Base-by-base conservation (phyloP, 2,329 filamentous ascomycete species). In the Mycosphaerella arachidis region DNA sequence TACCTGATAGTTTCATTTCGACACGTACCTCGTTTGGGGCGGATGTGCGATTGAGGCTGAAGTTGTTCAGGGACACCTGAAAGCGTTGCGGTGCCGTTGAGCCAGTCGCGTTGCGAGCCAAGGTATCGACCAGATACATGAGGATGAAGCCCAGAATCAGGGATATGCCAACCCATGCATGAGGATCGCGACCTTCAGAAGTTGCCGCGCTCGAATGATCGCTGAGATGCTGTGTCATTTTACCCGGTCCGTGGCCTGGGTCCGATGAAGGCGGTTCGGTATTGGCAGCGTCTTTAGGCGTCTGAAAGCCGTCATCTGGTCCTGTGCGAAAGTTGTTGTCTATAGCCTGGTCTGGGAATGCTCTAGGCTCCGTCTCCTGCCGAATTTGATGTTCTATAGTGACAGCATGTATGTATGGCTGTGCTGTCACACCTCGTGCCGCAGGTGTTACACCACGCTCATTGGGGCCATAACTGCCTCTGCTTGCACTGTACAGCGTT, bases 91-190 rank as follows among this genome's bases (percentile, higher is more conserved):
- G 86, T 70, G 66, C 73, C 59, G 55, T 73, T 68, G 20, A 74
- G 62, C 58, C 75, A 68, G 82, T 81, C 20, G 90, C 82, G 72
- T 92, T 89, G 45, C 86, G 85, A 7, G 92, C 91, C 8, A 96
- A 77, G 55, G 90, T 87, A 75, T 99, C 93, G 70, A 99, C 89
- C 24, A 99, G 83, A 72, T 96, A 97, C 94, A 99, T 99, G 65
- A 97, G 83, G 59, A 96, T 86, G 75, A 97, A 99, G 12, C 94
- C 94, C 16, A 90, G 79, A 57, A 96, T 86, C 55, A 99, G 80
- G 1, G 92, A 91, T 56, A 97, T 81, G 5, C 94, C 94, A 60
- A 99, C 89, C 76, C 90, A 94, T 81, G 74, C 92, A 84, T 79
- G 86, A 1, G 85, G 85, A n/a, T 82, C 79, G 55, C 78, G 73